Conservation (phyloP, 2,329 filamentous ascomycete species). For the Hypomyces perniciosus region DNA sequence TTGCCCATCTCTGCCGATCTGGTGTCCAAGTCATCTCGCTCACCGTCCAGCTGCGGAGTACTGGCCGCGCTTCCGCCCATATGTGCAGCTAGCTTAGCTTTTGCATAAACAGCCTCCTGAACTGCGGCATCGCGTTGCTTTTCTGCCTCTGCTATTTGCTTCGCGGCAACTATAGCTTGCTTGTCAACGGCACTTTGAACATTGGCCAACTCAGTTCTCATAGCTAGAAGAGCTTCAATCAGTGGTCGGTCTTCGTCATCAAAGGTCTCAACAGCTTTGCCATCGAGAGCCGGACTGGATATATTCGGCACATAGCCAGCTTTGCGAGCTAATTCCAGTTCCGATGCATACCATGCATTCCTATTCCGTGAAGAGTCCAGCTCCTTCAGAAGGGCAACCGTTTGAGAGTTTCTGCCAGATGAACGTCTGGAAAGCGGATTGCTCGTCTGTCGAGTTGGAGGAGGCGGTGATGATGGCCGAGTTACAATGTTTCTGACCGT, state of each 20-base stretch:
- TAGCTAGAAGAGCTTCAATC: conserved; percentile 84
- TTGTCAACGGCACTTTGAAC: conserved; percentile 87
- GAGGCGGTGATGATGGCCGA: conserved; percentile 52
- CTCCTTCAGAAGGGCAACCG: conserved; percentile 75
- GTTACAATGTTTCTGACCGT: conserved; percentile 34
- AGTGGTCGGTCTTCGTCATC: conserved; percentile 88
- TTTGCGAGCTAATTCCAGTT: conserved; percentile 85
- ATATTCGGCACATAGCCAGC: conserved; percentile 74
- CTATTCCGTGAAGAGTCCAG: conserved; percentile 76
- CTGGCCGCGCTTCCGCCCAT: conserved; percentile 56
- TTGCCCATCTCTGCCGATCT: conserved; percentile 65
- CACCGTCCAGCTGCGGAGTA: conserved; percentile 53
- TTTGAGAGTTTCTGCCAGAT: conserved; percentile 57
- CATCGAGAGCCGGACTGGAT: conserved; percentile 68
- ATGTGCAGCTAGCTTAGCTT: conserved; percentile 83
- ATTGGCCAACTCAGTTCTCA: conserved; percentile 82
- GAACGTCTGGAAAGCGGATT: conserved; percentile 55
- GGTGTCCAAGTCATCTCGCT: conserved; percentile 52
- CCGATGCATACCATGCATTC: conserved; percentile 96
- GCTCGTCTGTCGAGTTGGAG: conserved; percentile 50
- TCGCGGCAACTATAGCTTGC: conserved; percentile 78
- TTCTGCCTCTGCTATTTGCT: conserved; percentile 87
- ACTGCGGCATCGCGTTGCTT: conserved; percentile 93
- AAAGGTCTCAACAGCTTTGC: conserved; percentile 70
- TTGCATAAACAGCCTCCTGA: conserved; percentile 89